phyloP scores from a whole-genome alignment of 441 rosid genomes.

The Theobroma grandiflorum region DNA sequence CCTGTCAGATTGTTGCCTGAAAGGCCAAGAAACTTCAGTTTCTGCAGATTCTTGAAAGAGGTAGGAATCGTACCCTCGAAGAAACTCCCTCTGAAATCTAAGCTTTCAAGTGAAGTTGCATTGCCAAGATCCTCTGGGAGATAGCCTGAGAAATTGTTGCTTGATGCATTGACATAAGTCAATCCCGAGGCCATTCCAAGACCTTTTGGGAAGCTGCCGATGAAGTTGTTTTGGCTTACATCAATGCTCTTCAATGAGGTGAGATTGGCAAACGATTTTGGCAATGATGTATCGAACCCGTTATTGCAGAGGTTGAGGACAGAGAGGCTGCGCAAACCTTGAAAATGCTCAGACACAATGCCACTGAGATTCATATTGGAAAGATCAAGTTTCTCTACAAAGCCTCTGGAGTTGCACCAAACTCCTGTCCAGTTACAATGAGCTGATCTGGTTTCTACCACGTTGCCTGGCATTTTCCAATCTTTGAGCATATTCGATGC shows the following conservation, averaged over 20 bases:
- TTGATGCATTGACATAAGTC: conserved; percentile 76
- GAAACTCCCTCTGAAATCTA: conserved; percentile 87
- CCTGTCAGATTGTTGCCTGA: conserved; percentile 79
- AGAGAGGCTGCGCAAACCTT: conserved; percentile 50
- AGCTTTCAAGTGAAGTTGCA: conserved; percentile 62
- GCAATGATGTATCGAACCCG: conserved; percentile 62
- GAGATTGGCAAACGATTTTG: conserved; percentile 62
- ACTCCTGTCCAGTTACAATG: conserved; percentile 91
- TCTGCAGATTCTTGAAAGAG: conserved; percentile 63
- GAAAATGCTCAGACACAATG: conserved; percentile 63
- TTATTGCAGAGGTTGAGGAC: conserved; percentile 65
- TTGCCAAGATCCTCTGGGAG: conserved; percentile 89
- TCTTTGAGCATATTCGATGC: conserved; percentile 59
- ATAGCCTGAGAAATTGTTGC: conserved; percentile 85
- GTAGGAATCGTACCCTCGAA: conserved; percentile 66
- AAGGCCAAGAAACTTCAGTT: conserved; percentile 71
- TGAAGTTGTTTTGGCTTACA: conserved; percentile 76
- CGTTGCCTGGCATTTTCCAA: conserved; percentile 51
- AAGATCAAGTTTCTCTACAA: conserved; percentile 72
- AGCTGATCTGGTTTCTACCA: conserved; percentile 17
- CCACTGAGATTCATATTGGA: conserved; percentile 86
- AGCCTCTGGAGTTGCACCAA: conserved; percentile 65
- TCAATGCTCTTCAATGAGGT: conserved; percentile 65
- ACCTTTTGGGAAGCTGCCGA: conserved; percentile 77
- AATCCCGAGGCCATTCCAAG: conserved; percentile 73